These are phyloP conservation scores for Lizonia empirigonia DNA, from an alignment of 2,329 filamentous ascomycete species.

Conservation along the genomic window DNA sequence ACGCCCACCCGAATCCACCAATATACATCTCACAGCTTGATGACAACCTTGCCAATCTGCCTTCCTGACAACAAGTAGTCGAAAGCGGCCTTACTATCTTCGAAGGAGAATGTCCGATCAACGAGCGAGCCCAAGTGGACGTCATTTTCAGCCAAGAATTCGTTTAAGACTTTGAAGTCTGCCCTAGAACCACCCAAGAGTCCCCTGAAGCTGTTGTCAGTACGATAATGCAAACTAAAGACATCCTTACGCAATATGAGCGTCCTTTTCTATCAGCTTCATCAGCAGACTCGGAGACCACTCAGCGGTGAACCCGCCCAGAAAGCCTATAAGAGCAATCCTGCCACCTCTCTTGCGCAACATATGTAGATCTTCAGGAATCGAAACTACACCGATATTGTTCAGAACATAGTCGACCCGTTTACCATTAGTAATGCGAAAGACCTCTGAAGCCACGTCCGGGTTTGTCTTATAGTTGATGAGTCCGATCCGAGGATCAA, in stretches of 20 bases:
- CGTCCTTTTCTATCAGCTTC: conserved; percentile 27
- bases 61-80: background rate
- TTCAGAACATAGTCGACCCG: conserved; percentile 57
- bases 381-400: conserved; percentile 27
- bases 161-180: conserved; percentile 9
- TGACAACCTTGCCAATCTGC: conserved; percentile 3
- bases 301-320: conserved; percentile 20
- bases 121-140: background rate
- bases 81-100: conserved; percentile 1
- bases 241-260: conserved; percentile 26
- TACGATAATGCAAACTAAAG: background rate
- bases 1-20: too few relatives aligned
- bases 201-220: background rate
- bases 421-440: conserved; percentile 49
- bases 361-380: conserved; percentile 22
- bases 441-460: conserved; percentile 61
- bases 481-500: conserved; percentile 35
- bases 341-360: conserved; percentile 24
- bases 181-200: conserved; percentile 1
- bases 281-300: conserved; percentile 20
- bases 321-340: conserved; percentile 36
- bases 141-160: conserved; percentile 2
- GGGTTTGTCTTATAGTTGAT: conserved; percentile 65
- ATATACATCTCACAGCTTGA: background rate
- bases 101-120: conserved; percentile 2